Evolutionary conservation across 805 yeast genomes (phyloP).

Genomic region (Kodamaea jinghongensis): DNA sequence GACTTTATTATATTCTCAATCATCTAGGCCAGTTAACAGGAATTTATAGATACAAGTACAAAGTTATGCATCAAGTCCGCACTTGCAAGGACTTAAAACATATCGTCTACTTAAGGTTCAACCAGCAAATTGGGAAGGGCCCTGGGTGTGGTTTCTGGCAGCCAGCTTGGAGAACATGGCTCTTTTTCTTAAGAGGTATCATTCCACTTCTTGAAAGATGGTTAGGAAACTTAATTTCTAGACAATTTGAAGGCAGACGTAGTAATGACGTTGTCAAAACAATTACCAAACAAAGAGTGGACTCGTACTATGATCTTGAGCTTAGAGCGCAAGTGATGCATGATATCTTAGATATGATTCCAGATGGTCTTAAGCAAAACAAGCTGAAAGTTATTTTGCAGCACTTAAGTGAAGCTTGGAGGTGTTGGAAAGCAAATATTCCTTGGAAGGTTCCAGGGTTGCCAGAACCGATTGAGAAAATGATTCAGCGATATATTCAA

Average conservation of each 20-base stretch:
- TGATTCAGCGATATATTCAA: slow-evolving; percentile 84
- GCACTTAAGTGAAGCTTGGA: slow-evolving; percentile 97
- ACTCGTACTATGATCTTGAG: slow-evolving; percentile 91
- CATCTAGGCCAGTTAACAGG: slow-evolving; percentile 97
- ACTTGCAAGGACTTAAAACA: slow-evolving; percentile 96
- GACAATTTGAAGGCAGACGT: slow-evolving; percentile 95
- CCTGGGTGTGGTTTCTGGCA: slow-evolving; percentile 99
- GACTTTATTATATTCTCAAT: slow-evolving; percentile 81
- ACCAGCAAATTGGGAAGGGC: slow-evolving; percentile 87
- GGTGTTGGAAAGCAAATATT: slow-evolving; percentile 98
- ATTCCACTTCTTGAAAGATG: slow-evolving; percentile 91
- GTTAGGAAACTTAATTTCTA: slow-evolving; percentile 84
- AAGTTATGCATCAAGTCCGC: slow-evolving; percentile 96
- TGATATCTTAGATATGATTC: slow-evolving; percentile 95
- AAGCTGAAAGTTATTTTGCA: slow-evolving; percentile 86
- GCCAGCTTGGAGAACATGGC: slow-evolving; percentile 98
- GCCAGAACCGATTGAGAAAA: slow-evolving; percentile 84
- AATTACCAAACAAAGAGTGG: slow-evolving; percentile 92
- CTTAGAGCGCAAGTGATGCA: slow-evolving; percentile 92
- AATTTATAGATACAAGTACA: slow-evolving; percentile 92
- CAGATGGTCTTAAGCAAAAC: slow-evolving; percentile 85
- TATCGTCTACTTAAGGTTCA: slow-evolving; percentile 81
- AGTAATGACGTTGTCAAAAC: slow-evolving; percentile 91
- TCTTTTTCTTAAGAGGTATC: slow-evolving; percentile 85
- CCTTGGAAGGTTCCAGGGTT: slow-evolving; percentile 98